A percentile compares a stretch with the other conserved stretches of the same genome.
phyloP scores from a whole-genome alignment of 2,329 filamentous ascomycete genomes.

The Pyrenochaeta sp. region DNA sequence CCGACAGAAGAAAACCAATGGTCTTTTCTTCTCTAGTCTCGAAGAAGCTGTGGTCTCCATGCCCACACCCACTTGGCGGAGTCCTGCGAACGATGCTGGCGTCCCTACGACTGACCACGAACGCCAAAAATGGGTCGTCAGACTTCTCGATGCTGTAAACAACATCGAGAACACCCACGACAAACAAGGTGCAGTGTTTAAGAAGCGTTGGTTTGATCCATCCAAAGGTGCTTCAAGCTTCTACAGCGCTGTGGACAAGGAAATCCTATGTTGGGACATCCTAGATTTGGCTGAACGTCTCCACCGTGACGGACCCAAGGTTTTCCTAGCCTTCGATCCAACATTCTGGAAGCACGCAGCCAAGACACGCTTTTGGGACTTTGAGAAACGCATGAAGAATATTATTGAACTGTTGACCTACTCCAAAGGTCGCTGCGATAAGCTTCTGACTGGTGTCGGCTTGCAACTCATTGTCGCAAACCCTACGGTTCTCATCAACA shows the following conservation, averaged over 20 bases:
- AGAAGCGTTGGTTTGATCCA: constrained; percentile 1
- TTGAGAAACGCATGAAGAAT: neutral
- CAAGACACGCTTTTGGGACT: neutral
- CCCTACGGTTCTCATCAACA: neutral
- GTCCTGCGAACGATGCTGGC: constrained; percentile 2
- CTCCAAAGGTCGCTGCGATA: constrained; percentile 9
- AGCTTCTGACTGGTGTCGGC: constrained; percentile 1
- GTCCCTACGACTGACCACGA: constrained; percentile 2
- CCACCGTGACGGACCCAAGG: neutral
- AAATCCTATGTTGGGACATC: constrained; percentile 6
- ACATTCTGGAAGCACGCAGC: neutral
- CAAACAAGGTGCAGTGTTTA: neutral
- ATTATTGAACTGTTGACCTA: constrained; percentile 3
- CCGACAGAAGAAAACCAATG: neutral
- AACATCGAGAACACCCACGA: constrained; percentile 1
- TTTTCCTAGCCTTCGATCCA: neutral
- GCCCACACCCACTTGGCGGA: constrained; percentile 1
- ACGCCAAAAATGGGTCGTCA: constrained; percentile 2
- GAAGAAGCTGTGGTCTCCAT: neutral
- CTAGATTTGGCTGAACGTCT: constrained; percentile 1
- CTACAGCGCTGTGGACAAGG: constrained; percentile 1
- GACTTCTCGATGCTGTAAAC: constrained; percentile 9
- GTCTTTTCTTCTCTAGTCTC: neutral
- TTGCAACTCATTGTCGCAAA: constrained; percentile 4
- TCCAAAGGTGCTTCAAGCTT: neutral